Conservation (phyloP, 2,329 filamentous ascomycete genomes). For the Microsporum audouinii region DNA sequence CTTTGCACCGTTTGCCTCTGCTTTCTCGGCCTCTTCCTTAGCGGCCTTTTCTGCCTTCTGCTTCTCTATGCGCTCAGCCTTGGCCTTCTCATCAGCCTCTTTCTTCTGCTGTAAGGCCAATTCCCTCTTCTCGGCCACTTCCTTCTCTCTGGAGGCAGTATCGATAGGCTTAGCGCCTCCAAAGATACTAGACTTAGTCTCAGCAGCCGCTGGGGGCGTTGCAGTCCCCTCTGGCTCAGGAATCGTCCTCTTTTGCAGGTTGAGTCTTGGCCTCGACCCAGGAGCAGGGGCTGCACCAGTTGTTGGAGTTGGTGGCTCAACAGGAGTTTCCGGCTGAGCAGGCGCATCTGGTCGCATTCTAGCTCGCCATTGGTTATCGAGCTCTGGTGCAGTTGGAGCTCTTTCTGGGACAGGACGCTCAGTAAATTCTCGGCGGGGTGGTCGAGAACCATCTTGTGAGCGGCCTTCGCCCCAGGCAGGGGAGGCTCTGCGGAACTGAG, state of each 20-base stretch:
- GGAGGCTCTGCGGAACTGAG: slow-evolving; percentile 53
- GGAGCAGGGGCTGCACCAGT: slow-evolving; percentile 52
- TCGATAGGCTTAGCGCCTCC: slow-evolving; percentile 90
- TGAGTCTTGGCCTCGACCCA: slow-evolving; percentile 64
- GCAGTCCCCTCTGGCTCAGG: slow-evolving; percentile 58
- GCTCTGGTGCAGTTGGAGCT: slow-evolving; percentile 73
- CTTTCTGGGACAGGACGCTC: slow-evolving; percentile 56
- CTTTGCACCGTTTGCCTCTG: slow-evolving; percentile 33
- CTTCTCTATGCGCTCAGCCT: slow-evolving; percentile 58
- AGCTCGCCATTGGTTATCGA: slow-evolving; percentile 84
- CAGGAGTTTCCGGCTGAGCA: slow-evolving; percentile 40
- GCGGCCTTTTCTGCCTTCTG: slow-evolving; percentile 54
- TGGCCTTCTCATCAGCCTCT: slow-evolving; percentile 75
- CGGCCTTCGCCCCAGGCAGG: slow-evolving; percentile 62
- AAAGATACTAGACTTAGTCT: slow-evolving; percentile 84
- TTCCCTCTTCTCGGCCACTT: slow-evolving; percentile 79
- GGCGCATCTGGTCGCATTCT: slow-evolving; percentile 81
- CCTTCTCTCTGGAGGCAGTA: slow-evolving; percentile 75
- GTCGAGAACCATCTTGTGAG: slow-evolving; percentile 65
- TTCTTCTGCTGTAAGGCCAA: slow-evolving; percentile 67
- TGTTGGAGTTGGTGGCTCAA: slow-evolving; percentile 43
- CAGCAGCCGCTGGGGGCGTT: slow-evolving; percentile 36
- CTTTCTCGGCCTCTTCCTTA: slow-evolving; percentile 35
- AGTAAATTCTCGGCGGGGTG: slow-evolving; percentile 64
- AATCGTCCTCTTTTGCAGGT: slow-evolving; percentile 83